Percentiles rank a stretch among this genome's conserved stretches.
phyloP scores from a whole-genome alignment of 1,284 basidiomycete genomes.

The Ganoderma sp. region DNA sequence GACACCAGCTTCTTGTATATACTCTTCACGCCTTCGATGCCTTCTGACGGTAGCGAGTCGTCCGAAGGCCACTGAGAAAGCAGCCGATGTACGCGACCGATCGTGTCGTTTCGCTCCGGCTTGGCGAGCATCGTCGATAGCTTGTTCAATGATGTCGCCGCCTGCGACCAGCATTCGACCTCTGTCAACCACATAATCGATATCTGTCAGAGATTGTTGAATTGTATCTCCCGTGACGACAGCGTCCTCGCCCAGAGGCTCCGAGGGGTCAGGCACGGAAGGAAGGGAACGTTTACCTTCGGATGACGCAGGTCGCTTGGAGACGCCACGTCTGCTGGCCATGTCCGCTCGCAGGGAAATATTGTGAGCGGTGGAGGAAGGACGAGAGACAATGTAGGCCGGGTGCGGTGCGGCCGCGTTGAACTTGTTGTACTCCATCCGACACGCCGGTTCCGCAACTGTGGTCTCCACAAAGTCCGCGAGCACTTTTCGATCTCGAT shows the following conservation, averaged over 20 bases:
- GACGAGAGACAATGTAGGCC: constrained; percentile 23
- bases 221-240: constrained; percentile 4
- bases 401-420: constrained; percentile 27
- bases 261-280: not conserved
- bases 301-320: constrained; percentile 60
- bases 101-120: constrained; percentile 57
- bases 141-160: constrained; percentile 57
- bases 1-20: constrained; percentile 65
- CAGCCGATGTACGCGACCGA: constrained; percentile 72
- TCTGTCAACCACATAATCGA: constrained; percentile 48
- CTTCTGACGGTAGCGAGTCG: constrained; percentile 69
- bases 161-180: constrained; percentile 73
- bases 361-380: constrained; percentile 21
- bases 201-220: constrained; percentile 11
- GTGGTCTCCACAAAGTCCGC: constrained; percentile 31
- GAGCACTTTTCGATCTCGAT: constrained; percentile 31
- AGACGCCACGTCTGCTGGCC: constrained; percentile 59
- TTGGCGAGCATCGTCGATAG: constrained; percentile 61
- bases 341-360: constrained; percentile 40
- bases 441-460: constrained; percentile 33
- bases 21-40: constrained; percentile 64
- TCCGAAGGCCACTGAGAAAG: constrained; percentile 74
- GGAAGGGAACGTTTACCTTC: constrained; percentile 51
- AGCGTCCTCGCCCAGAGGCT: constrained; percentile 4
- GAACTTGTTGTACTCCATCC: constrained; percentile 32